Evolutionary conservation across 129 eudicot species (phyloP).

Genomic region (Centrapalus pauciflorus): DNA sequence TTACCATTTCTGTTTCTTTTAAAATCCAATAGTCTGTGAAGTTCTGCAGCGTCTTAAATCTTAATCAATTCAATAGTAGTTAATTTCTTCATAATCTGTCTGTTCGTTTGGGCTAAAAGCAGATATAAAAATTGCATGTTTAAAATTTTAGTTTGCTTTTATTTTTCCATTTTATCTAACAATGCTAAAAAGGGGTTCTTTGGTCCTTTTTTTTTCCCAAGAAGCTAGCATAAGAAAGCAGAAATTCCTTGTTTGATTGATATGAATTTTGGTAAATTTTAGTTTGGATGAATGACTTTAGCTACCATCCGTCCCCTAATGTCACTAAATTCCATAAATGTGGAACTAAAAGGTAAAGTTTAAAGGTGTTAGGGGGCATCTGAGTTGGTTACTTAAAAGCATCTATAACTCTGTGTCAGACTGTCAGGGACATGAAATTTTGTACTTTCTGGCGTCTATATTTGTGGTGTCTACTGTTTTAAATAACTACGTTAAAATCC

Average conservation of each 20-base stretch:
- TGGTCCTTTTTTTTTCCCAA: not conserved
- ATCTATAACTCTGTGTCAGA: too few species aligned
- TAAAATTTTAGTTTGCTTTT: slow-evolving; percentile 3
- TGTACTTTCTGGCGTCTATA: not conserved
- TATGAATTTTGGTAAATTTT: too few species aligned
- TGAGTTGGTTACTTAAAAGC: too few species aligned
- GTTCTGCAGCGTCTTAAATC: not conserved
- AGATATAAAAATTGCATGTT: not conserved
- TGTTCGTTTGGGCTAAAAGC: not conserved
- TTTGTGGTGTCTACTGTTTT: not conserved
- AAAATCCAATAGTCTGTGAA: not conserved
- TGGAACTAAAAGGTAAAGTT: too few species aligned
- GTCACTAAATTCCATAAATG: too few species aligned
- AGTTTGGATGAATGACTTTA: too few species aligned
- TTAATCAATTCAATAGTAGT: not conserved
- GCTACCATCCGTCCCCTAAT: too few species aligned
- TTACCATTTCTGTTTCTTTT: slow-evolving; percentile 5
- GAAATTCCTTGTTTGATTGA: not conserved
- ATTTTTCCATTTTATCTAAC: not conserved
- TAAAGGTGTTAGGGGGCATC: too few species aligned
- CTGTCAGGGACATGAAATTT: not conserved
- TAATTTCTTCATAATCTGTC: not conserved
- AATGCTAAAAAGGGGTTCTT: not conserved
- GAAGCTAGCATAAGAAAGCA: not conserved
- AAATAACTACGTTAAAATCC: too few species aligned